These are phyloP conservation scores for Solanum hybrid DNA, from an alignment of 305 asterid genomes.

Conservation along the genomic window DNA sequence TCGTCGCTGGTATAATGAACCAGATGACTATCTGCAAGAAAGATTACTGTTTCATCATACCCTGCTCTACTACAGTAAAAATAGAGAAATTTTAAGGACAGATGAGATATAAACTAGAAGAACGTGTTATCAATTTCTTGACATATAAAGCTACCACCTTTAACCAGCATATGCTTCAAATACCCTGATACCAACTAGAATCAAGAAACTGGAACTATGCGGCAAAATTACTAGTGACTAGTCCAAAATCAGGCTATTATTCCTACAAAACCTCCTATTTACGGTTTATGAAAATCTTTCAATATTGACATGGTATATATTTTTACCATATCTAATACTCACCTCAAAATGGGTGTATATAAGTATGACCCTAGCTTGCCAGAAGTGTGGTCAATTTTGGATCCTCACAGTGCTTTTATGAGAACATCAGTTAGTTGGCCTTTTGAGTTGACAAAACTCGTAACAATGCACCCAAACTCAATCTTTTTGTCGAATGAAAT, in stretches of 20 bases:
- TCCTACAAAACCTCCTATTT: neutral
- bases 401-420: neutral
- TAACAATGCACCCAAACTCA: neutral
- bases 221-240: neutral
- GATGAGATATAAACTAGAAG: neutral
- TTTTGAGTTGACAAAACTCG: neutral
- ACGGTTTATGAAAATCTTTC: neutral
- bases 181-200: neutral
- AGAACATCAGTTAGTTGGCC: neutral
- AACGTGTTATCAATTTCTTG: neutral
- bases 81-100: neutral
- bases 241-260: neutral
- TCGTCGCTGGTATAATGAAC: constrained; percentile 90
- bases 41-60: constrained; percentile 2
- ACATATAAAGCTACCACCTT: neutral
- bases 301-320: neutral
- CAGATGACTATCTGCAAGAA: constrained; percentile 69
- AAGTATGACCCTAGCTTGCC: neutral
- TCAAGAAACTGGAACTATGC: neutral
- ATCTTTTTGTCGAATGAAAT: neutral
- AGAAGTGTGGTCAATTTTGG: neutral
- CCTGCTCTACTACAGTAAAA: neutral
- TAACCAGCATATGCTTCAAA: neutral
- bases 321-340: neutral
- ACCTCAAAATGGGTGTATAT: neutral